phyloP scores from a whole-genome alignment of 1,139 yeast genomes.

The Geotrichum phurueaensis region DNA sequence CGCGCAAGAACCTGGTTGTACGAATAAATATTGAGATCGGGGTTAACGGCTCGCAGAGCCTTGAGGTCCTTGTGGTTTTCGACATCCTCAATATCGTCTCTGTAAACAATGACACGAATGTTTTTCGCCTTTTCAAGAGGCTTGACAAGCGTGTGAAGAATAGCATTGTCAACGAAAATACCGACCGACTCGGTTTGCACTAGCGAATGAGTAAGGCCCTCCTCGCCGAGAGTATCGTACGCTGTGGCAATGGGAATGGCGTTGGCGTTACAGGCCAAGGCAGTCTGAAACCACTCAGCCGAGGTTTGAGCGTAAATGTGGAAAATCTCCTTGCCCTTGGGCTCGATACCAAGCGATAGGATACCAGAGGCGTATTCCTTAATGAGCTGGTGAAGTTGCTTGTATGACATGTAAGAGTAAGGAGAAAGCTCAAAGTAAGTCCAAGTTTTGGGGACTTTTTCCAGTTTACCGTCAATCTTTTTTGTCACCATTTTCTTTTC shows the following conservation, averaged over 20 bases:
- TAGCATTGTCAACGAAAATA: conserved; percentile 74
- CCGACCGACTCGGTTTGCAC: conserved; percentile 73
- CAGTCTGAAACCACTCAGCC: conserved; percentile 85
- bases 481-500: conserved; percentile 74
- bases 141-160: conserved; percentile 57
- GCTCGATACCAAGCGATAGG: conserved; percentile 63
- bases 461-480: conserved; percentile 68
- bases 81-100: conserved; percentile 52
- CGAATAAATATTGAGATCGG: conserved; percentile 66
- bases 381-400: conserved; percentile 48
- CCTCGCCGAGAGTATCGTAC: conserved; percentile 91
- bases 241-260: conserved; percentile 89
- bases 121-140: conserved; percentile 64
- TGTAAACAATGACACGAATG: conserved; percentile 65
- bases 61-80: conserved; percentile 63
- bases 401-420: conserved; percentile 61
- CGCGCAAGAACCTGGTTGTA: conserved; percentile 58
- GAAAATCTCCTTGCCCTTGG: conserved; percentile 54
- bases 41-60: conserved; percentile 45
- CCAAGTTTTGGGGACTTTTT: conserved; percentile 80
- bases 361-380: conserved; percentile 69
- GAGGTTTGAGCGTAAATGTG: conserved; percentile 84
- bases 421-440: conserved; percentile 69
- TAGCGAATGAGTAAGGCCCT: conserved; percentile 82
- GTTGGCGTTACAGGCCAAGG: conserved; percentile 70